These are phyloP conservation scores for Huntiella omanensis DNA, from an alignment of 2,329 filamentous ascomycete genomes.

Conservation along the genomic window DNA sequence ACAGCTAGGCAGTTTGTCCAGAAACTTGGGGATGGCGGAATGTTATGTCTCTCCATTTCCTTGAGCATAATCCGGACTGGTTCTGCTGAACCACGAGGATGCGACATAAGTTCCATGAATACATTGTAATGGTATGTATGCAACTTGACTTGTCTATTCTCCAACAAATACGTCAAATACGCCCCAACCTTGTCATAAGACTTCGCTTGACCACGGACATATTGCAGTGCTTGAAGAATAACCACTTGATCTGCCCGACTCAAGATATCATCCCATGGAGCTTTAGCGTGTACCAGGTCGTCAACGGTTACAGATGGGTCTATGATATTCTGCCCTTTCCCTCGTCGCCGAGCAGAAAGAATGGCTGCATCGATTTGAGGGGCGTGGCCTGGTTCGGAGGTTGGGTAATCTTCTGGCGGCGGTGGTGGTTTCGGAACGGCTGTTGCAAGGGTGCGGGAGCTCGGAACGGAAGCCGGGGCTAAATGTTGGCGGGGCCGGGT, in stretches of 20 bases:
- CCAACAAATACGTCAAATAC: slow-evolving; percentile 40
- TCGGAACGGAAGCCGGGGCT: no score
- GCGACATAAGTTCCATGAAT: slow-evolving; percentile 52
- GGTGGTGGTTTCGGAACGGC: no score
- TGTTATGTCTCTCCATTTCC: slow-evolving; percentile 46
- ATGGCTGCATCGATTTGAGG: no score
- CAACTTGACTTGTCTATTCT: slow-evolving; percentile 32
- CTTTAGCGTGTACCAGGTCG: no score
- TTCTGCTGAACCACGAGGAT: slow-evolving; percentile 46
- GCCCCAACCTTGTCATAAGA: slow-evolving; percentile 6
- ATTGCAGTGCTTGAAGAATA: slow-evolving; percentile 30
- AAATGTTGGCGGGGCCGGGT: no score
- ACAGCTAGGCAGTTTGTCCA: slow-evolving; percentile 58
- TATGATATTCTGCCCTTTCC: no score
- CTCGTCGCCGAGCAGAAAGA: no score
- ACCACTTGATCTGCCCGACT: slow-evolving; percentile 12
- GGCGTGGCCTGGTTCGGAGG: no score
- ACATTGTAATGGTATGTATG: slow-evolving; percentile 50
- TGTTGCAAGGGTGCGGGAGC: no score
- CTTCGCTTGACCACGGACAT: slow-evolving; percentile 18
- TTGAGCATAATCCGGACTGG: slow-evolving; percentile 44
- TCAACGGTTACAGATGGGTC: no score
- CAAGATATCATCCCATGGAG: background rate
- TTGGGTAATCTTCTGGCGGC: no score
- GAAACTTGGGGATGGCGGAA: slow-evolving; percentile 45